phyloP scores from a whole-genome alignment of 2,329 filamentous ascomycete genomes.

The Phaeosphaeria sp. region DNA sequence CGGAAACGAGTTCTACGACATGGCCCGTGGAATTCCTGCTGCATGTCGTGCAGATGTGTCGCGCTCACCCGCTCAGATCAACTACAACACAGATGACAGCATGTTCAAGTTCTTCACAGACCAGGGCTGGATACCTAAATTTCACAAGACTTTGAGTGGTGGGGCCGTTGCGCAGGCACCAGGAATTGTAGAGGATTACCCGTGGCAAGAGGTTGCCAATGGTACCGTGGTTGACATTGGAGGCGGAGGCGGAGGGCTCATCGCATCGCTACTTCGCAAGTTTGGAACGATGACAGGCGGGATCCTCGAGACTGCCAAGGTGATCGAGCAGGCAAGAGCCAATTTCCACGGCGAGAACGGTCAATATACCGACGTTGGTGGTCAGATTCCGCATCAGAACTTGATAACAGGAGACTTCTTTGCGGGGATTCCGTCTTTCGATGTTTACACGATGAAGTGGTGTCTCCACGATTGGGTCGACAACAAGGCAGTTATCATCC shows the following conservation, averaged over 20 bases:
- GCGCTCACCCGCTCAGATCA: slow-evolving; percentile 49
- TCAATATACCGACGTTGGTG: no score
- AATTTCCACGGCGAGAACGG: no score
- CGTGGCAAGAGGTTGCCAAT: slow-evolving; percentile 50
- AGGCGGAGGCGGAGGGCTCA: no score
- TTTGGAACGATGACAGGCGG: no score
- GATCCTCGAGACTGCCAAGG: no score
- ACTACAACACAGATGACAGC: slow-evolving; percentile 49
- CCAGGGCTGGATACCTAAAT: slow-evolving; percentile 39
- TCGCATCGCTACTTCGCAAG: no score
- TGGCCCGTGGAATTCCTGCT: slow-evolving; percentile 50
- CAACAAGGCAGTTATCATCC: slow-evolving; percentile 31
- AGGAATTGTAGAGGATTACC: slow-evolving; percentile 56
- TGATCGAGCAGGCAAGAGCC: no score
- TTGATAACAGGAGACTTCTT: slow-evolving; percentile 50
- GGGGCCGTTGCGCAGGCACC: slow-evolving; percentile 49
- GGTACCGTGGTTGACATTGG: slow-evolving; percentile 46
- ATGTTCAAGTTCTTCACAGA: slow-evolving; percentile 52
- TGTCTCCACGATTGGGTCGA: slow-evolving; percentile 54
- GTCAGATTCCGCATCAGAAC: background rate
- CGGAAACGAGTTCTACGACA: slow-evolving; percentile 55
- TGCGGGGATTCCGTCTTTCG: slow-evolving; percentile 36
- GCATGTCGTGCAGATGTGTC: slow-evolving; percentile 24
- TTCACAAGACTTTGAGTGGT: slow-evolving; percentile 49
- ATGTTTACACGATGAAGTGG: slow-evolving; percentile 51